Percentiles rank a stretch among this genome's conserved stretches.
phyloP scores from a whole-genome alignment of 192 early-diverging fungal species.

The Backusella mclennaniae region DNA sequence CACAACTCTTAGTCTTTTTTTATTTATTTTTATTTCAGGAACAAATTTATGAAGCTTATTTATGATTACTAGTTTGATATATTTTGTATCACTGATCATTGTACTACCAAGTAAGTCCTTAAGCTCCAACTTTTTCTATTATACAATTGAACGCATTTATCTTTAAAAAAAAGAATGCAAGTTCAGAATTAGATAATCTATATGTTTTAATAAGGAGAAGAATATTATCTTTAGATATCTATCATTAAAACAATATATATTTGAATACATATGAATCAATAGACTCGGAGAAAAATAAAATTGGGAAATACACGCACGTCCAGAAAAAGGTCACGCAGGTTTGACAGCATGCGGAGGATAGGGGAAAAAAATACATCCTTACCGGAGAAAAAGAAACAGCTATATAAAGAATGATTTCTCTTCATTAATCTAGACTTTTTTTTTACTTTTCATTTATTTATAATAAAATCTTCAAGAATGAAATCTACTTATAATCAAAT shows the following conservation, averaged over 20 bases:
- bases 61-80: not conserved
- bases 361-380: not conserved
- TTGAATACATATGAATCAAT: not conserved
- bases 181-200: no score
- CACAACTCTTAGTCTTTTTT: no score
- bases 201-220: not conserved
- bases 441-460: not conserved
- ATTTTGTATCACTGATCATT: not conserved
- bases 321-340: not conserved
- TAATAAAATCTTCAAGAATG: not conserved
- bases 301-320: not conserved
- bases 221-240: not conserved
- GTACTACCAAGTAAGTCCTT: not conserved
- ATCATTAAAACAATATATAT: not conserved
- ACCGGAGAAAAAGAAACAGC: not conserved
- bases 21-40: not conserved
- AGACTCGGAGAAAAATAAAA: not conserved
- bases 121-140: not conserved
- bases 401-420: not conserved
- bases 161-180: no score
- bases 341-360: not conserved
- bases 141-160: not conserved
- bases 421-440: not conserved
- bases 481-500: slow-evolving; percentile 22
- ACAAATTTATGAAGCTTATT: not conserved